A percentile compares a stretch with the other conserved stretches of the same genome.
These are phyloP conservation scores for Pezizomycotina sp. DNA, from an alignment of 2,329 filamentous ascomycete species.

Conservation along the genomic window DNA sequence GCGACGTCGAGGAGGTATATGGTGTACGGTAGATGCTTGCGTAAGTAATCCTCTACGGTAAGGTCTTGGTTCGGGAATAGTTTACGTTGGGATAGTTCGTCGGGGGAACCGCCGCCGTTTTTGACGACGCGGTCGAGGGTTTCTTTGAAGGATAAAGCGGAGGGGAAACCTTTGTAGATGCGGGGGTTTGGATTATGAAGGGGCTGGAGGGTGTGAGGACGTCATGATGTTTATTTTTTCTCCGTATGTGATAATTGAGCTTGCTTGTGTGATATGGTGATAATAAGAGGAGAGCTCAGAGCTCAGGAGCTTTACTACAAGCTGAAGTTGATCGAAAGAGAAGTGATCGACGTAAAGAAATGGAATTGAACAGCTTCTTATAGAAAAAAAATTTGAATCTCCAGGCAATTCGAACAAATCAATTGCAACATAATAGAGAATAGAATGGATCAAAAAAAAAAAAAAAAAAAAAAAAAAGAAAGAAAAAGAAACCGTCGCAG, in stretches of 20 bases:
- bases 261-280: no score
- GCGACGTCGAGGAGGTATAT: slow-evolving; percentile 16
- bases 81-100: no score
- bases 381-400: not conserved
- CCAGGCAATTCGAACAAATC: not conserved
- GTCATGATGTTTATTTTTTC: no score
- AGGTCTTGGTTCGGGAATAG: slow-evolving; percentile 15
- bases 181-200: slow-evolving; percentile 8
- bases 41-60: slow-evolving; percentile 16
- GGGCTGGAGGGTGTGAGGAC: no score
- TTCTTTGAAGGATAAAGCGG: slow-evolving; percentile 14
- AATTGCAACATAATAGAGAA: not conserved
- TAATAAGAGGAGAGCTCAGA: no score
- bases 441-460: not conserved
- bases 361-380: not conserved
- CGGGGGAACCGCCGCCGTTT: slow-evolving; percentile 10
- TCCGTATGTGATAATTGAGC: no score
- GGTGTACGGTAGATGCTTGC: slow-evolving; percentile 15
- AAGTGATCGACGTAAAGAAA: no score
- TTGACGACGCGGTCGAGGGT: slow-evolving; percentile 10
- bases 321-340: no score
- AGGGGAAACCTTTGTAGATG: slow-evolving; percentile 10
- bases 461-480: not conserved
- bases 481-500: not conserved
- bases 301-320: no score